Base-by-base conservation (phyloP, 371 early-diverging fungal genomes). In the Mucor ambiguus region DNA sequence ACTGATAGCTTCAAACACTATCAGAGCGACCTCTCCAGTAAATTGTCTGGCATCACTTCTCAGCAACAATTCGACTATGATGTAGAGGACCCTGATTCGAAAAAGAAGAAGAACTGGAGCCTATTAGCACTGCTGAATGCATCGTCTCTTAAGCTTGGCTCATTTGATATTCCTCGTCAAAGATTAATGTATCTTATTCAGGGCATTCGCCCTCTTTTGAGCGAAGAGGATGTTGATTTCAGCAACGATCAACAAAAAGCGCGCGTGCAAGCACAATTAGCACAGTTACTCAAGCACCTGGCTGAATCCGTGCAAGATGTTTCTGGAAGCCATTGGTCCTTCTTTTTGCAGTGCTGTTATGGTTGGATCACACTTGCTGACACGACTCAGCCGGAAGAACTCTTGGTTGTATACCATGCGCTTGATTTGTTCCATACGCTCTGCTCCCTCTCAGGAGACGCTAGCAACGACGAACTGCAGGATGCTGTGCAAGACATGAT, bases 271-370 rank as follows among this genome's bases (percentile, higher is more conserved):
- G 74, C 81, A 0, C 70, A 84, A 46, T 48, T 84, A 26, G 75
- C 81, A 26, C 70, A 75, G 41, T 66, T 86, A 0, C 65, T 87
- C 37, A 69, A 68, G 2, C 57, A 79, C 28, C 57, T 87, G 20
- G 76, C 84, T 0, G 66, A 74, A 9, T 76, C 85, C 6, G 69
- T 86, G 0, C 83, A 84, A 70, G 85, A 87, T 32, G 80, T 86
- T 14, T 75, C 80, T 1, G 86, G 84, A 12, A 75, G 78, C 8
- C 85, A 87, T 46, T 87, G 89, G 89, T 76, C 83, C 2, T 77
- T 82, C 63, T 83, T 87, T 68, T 70, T 89, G 43, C 72, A 77
- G 0, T 70, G 68, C 9, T 73, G 79, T 3, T 72, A 72, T 65
- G 62, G 73, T 48, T 83, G 82, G 84, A 48, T 78, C 12, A 61